Evolutionary conservation across 1,139 yeast species (phyloP).

Genomic region (Entelexis paramagnoliae): DNA sequence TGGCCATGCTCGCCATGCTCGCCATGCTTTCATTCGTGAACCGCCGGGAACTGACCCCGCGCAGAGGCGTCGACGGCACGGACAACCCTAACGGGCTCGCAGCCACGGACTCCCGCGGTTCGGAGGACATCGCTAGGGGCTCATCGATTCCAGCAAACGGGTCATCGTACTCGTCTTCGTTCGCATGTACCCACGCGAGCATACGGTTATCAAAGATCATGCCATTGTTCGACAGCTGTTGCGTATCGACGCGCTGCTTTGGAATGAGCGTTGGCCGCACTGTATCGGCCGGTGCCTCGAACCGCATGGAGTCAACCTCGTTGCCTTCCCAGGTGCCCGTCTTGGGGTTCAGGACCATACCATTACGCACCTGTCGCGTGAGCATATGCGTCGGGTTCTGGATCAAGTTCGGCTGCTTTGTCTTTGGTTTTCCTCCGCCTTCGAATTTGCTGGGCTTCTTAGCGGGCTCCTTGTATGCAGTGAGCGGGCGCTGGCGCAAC

Average conservation of each 20-base stretch:
- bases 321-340: constrained; percentile 60
- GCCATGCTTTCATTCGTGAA: constrained; percentile 16
- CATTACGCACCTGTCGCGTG: constrained; percentile 25
- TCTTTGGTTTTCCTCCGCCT: not conserved
- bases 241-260: constrained; percentile 9
- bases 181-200: constrained; percentile 45
- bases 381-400: constrained; percentile 17
- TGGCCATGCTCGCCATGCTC: constrained; percentile 6
- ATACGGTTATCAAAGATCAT: constrained; percentile 55
- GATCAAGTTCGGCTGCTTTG: constrained; percentile 19
- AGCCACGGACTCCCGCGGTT: not conserved
- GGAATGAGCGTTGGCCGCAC: constrained; percentile 23
- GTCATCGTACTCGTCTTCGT: constrained; percentile 36
- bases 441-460: not conserved
- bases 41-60: not conserved
- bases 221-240: constrained; percentile 36
- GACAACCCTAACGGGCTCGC: not conserved
- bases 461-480: constrained; percentile 23
- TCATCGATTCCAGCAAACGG: constrained; percentile 48
- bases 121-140: not conserved
- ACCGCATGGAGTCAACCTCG: constrained; percentile 45
- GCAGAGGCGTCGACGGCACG: not conserved
- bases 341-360: constrained; percentile 48
- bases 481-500: constrained; percentile 19
- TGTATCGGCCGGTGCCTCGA: constrained; percentile 30